Percentiles rank a stretch among this genome's conserved stretches.
Evolutionary conservation across 1,284 basidiomycete species (phyloP).

Genomic region (Coniferiporia sulphurascens): DNA sequence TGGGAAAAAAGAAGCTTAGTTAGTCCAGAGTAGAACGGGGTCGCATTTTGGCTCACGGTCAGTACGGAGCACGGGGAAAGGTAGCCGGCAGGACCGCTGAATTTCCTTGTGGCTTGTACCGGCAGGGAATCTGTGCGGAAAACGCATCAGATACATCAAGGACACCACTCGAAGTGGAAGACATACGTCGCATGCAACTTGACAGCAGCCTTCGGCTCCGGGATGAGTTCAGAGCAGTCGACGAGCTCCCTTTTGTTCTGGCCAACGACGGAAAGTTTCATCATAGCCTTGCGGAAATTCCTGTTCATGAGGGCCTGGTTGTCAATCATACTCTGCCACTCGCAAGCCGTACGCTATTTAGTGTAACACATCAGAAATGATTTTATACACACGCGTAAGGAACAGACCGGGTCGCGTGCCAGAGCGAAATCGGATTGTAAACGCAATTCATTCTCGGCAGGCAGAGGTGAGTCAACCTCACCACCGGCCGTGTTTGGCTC

Average conservation of each 20-base stretch:
- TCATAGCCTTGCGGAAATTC: constrained; percentile 29
- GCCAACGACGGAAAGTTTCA: constrained; percentile 30
- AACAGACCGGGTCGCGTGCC: constrained; percentile 17
- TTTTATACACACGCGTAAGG: constrained; percentile 1
- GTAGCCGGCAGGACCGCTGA: constrained; percentile 10
- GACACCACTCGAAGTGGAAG: neutral
- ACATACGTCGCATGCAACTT: constrained; percentile 3
- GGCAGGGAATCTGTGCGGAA: constrained; percentile 14
- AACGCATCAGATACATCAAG: neutral
- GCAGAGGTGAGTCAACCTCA: constrained; percentile 15
- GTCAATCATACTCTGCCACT: constrained; percentile 22
- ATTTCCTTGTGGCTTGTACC: constrained; percentile 10
- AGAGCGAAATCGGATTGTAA: constrained; percentile 23
- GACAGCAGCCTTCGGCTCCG: neutral
- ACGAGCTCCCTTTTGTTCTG: constrained; percentile 21
- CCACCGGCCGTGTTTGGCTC: constrained; percentile 9
- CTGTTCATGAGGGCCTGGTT: constrained; percentile 23
- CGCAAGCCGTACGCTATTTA: constrained; percentile 16
- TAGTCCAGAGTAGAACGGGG: neutral
- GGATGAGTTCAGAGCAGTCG: constrained; percentile 20
- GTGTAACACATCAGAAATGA: neutral
- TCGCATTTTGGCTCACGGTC: constrained; percentile 6
- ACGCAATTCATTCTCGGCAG: constrained; percentile 19
- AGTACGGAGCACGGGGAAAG: constrained; percentile 14
- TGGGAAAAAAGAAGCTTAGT: neutral